Evolutionary conservation across 306 rosid genomes (phyloP).

Genomic region (Hippophae rhamnoides): DNA sequence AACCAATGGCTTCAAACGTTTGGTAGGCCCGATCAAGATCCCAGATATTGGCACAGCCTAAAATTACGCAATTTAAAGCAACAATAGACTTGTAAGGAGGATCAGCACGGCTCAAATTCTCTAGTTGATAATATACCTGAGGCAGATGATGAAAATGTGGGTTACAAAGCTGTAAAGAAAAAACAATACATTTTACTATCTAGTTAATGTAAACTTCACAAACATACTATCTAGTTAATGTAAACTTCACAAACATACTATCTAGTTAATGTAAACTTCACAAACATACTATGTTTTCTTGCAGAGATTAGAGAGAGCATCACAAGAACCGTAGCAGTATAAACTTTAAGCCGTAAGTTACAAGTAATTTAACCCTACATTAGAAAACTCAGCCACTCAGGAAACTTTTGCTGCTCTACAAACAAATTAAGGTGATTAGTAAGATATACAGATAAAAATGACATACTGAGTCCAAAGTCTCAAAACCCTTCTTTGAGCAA

Average conservation of each 20-base stretch:
- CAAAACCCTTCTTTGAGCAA: conserved; percentile 84
- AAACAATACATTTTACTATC: neutral
- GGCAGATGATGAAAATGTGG: conserved; percentile 3
- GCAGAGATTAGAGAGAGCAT: no score
- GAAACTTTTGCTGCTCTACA: no score
- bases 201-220: neutral
- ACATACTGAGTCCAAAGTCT: conserved; percentile 78
- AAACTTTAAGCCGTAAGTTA: no score
- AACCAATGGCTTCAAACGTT: conserved; percentile 82
- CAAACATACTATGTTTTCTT: neutral
- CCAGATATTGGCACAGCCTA: conserved; percentile 94
- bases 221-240: no score
- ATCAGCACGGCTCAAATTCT: conserved; percentile 61
- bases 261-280: neutral
- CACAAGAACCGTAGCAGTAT: no score
- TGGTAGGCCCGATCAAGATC: conserved; percentile 97
- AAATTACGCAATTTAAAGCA: conserved; percentile 72
- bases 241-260: neutral
- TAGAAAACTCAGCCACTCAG: no score
- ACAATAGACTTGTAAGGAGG: conserved; percentile 80
- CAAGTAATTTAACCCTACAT: no score
- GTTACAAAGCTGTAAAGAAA: neutral
- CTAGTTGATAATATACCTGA: conserved; percentile 94
- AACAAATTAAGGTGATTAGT: neutral
- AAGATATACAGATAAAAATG: conserved; percentile 10